phyloP scores from a whole-genome alignment of 2,329 filamentous ascomycete species.

The Sordariomycetes sp. region DNA sequence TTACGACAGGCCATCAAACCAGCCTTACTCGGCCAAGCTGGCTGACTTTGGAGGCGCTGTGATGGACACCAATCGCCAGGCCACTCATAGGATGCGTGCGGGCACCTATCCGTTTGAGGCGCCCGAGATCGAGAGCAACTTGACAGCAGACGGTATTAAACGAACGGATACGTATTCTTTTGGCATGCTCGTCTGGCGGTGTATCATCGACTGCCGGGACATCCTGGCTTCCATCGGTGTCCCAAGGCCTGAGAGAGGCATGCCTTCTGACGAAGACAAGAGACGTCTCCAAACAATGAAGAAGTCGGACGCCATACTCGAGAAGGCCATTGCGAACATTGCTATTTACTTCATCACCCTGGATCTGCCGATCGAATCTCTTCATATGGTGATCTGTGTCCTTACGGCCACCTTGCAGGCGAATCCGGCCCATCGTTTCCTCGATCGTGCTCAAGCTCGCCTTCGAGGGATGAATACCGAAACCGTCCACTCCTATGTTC shows the following conservation, averaged over 20 bases:
- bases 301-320: background rate
- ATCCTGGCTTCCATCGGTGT: background rate
- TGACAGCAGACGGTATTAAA: background rate
- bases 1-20: background rate
- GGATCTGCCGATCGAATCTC: background rate
- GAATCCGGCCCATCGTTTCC: background rate
- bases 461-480: background rate
- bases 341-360: background rate
- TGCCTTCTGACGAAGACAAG: background rate
- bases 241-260: background rate
- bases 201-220: background rate
- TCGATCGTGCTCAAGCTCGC: background rate
- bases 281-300: background rate
- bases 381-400: background rate
- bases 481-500: background rate
- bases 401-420: background rate
- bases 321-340: background rate
- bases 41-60: background rate
- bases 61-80: background rate
- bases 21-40: background rate
- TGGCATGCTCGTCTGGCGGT: constrained; percentile 1
- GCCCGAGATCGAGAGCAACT: background rate
- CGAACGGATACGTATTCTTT: background rate
- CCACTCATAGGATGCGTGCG: background rate
- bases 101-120: background rate